Base-by-base conservation (phyloP, 1,284 basidiomycete genomes). In the Sporisorium graminicola region DNA sequence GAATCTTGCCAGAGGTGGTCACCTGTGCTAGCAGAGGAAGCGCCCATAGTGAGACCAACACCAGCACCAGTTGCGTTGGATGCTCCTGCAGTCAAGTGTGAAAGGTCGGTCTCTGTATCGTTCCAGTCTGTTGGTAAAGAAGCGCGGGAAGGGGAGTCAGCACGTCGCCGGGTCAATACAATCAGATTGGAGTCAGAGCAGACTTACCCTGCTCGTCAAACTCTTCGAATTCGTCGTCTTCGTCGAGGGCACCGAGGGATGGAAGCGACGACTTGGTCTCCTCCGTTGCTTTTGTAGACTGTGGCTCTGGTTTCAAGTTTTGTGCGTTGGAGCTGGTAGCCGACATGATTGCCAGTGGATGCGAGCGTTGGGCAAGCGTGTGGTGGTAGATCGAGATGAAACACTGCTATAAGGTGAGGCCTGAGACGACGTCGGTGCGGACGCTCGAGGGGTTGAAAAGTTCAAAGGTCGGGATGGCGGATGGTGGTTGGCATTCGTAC, bases 1-100 rank as follows among this genome's bases (percentile, higher is more conserved):
- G 98, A 98, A 83, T 98, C 96, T 88, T 98, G 95, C 96, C 96
- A 99, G 33, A 98, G 88, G 84, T 95, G 93, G 72, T 86, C 85
- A 16, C 62, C 73, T 14, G 63, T 69, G 66, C 63, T 65, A 9
- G 63, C 60, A 18, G 73, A 75, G 18, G 63, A 64, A 14, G 72
- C 74, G 46, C 74, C 70, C 73, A 76, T 76, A 51, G 61, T 71
- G 46, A 76, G 77, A 8, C 77, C 79, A 12, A 76, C 74, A 24
- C 63, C 63, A 14, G 58, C 52, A 20, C 74, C 74, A 12, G 58
- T 49, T 20, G 69, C 74, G 35, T 68, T 68, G 8, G 79, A 60
- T 27, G 60, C 59, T 12, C 63, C 65, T 27, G 57, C 55, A 20
- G 61, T 82, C 47, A 93, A 86, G 84, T 93, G 92, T 8, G 91